Base-by-base conservation (phyloP, 768 basidiomycete genomes). In the Collybia nuda region DNA sequence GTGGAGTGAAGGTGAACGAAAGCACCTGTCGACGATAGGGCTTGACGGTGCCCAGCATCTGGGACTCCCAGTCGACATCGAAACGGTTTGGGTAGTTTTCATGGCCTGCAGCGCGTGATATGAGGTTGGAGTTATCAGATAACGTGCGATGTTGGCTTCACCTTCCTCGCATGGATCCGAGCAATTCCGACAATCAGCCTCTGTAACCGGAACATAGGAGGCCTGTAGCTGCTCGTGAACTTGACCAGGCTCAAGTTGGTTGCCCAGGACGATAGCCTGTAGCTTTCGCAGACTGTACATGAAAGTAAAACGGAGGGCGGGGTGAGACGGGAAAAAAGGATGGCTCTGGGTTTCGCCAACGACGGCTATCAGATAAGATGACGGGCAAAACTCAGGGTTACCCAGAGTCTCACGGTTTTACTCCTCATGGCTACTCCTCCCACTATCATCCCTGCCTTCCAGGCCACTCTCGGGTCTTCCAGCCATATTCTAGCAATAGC, bases 21-120 rank as follows among this genome's bases (percentile, higher is more conserved):
- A 62, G 32, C 55, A 87, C 90, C 76, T 93, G 88, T 19, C 93
- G 85, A 35, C 80, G 81, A 66, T 91, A 93, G 2, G 91, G 86
- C 65, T 88, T 88, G 22, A 93, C 80, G 24, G 85, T 82, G 7
- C 94, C 95, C n/a, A 94, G 70, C 82, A 98, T 82, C 41, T 87
- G 79, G 2, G 82, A 80, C 18, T 86, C 85, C 73, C 80, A 82
- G 71, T 98, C 95, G 28, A 90, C 73, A 35, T 83, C 80, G 61
- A 97, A 86, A 45, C 80, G 82, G 15, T 67, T 68, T 22, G 90
- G 85, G 59, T 87, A 92, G 40, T 84, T 84, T 47, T 87, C 82
- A 62, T 91, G 88, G 50, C 82, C 88, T 88, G 55, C 35, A 52
- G 22, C 53, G 56, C 52, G 54, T 53, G 39, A 42, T 48, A 49